A percentile compares a stretch with the other conserved stretches of the same genome.
Conservation (phyloP, 2,329 filamentous ascomycete species). For the Lecanicillium sp. region DNA sequence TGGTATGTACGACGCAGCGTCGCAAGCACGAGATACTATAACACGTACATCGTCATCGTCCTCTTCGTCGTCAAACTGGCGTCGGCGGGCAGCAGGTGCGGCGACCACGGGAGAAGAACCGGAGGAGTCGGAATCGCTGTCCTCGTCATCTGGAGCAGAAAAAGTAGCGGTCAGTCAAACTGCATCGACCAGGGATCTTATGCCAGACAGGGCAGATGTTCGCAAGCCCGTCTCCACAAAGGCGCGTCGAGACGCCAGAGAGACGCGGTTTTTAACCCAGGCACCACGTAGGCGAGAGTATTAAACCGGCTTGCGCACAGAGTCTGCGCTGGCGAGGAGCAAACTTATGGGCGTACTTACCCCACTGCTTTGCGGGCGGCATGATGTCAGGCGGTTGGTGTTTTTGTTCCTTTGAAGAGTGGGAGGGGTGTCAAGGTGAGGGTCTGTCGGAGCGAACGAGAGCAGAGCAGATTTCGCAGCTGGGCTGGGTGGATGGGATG, state of each 20-base stretch:
- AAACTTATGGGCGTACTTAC: constrained; percentile 21
- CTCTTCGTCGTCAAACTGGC: constrained; percentile 87
- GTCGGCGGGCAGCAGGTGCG: constrained; percentile 35
- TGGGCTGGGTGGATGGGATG: too few relatives aligned
- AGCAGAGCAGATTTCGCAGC: too few relatives aligned
- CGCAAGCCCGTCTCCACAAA: background rate
- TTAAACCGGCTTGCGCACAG: constrained; percentile 3
- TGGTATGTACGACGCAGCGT: constrained; percentile 1
- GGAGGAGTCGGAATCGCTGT: constrained; percentile 28
- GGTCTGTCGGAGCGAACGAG: too few relatives aligned
- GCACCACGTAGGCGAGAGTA: too few relatives aligned
- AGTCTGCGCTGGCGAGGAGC: background rate
- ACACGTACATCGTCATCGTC: constrained; percentile 66
- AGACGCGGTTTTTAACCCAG: background rate
- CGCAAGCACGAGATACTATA: background rate
- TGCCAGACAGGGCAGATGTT: background rate
- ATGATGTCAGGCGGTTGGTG: constrained; percentile 17
- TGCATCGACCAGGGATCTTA: constrained; percentile 2
- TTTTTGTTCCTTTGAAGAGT: background rate
- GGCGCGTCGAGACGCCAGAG: background rate
- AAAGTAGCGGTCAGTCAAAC: constrained; percentile 14
- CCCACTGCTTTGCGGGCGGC: constrained; percentile 35
- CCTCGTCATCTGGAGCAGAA: constrained; percentile 28
- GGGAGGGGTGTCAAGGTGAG: background rate
- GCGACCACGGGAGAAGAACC: constrained; percentile 25